Evolutionary conservation across 2,329 filamentous ascomycete genomes (phyloP), one percentile per base, ranked within the genome.

Genomic region (Trichoderma brevicompactum): DNA sequence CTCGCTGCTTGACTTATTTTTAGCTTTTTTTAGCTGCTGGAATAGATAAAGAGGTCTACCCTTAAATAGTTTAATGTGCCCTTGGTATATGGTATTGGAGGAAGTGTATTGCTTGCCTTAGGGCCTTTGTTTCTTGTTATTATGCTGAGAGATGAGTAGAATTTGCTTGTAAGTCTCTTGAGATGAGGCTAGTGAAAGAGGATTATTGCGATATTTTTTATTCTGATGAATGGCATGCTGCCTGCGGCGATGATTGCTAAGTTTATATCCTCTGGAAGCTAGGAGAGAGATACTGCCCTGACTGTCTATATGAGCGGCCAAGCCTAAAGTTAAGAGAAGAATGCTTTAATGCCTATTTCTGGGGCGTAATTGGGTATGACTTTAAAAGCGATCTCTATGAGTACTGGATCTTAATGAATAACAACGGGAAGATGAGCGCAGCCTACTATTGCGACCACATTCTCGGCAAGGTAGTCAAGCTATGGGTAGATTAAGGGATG

Each of bases 91-190:
- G 52, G 15, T 7, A 55, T 23, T 55, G 52, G 52, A 7, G 52
- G 17, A 55, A 41, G 9, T 55, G 52, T 7, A 40, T 55, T 41
- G 36, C 52, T 19, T 55, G 52, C 36, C 52, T 36, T 43, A 40
- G 17, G 52, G 23, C 15, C n/a, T n/a, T n/a, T n/a, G n/a, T n/a
- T n/a, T n/a, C n/a, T n/a, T n/a, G n/a, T n/a, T n/a, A 49, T n/a
- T 32, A 12, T 32, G 9, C 48, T 52, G 15, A 52, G 48, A 8
- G n/a, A n/a, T 19, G 32, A 32, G 13, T 36, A 1, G 13, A 52
- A 28, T 52, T 52, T 36, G 19, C 15, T 9, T 10, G 32, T n/a
- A 52, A 52, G 48, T 52, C 19, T 52, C 32, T 52, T 9, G 15
- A 52, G 10, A 10, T 9, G 3, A 34, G 28, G 15, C 48, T 10